Conservation (phyloP, 2,329 filamentous ascomycete genomes). For the Colletotrichum higginsianum region DNA sequence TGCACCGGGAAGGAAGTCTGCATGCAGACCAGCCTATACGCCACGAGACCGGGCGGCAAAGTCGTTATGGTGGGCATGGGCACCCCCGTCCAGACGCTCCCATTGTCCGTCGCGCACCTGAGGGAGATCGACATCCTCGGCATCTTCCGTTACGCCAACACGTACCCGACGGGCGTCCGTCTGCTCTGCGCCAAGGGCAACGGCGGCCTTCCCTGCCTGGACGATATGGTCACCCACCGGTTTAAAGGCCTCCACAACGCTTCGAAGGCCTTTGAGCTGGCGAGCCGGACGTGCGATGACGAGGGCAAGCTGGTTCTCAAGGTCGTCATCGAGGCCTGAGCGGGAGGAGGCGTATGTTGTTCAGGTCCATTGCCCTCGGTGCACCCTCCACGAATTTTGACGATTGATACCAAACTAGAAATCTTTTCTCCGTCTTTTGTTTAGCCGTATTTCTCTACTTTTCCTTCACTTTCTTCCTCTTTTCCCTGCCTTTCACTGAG, state of each 20-base stretch:
- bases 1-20: constrained; percentile 83
- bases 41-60: constrained; percentile 78
- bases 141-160: constrained; percentile 82
- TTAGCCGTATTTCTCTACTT: no score
- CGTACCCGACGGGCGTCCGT: constrained; percentile 79
- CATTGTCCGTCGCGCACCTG: constrained; percentile 79
- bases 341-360: not conserved
- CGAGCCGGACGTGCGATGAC: constrained; percentile 77
- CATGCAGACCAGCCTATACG: constrained; percentile 82
- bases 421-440: not conserved
- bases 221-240: constrained; percentile 81
- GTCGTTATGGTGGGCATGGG: constrained; percentile 87
- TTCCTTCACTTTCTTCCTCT: not conserved
- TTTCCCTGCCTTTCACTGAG: not conserved
- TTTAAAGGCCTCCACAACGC: constrained; percentile 76
- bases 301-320: constrained; percentile 80
- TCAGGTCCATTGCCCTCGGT: not conserved
- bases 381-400: not conserved
- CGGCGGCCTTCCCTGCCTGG: constrained; percentile 71
- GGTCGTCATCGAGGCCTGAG: constrained; percentile 74
- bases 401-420: constrained; percentile 28
- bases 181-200: constrained; percentile 65
- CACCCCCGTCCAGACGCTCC: constrained; percentile 81
- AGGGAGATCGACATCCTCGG: constrained; percentile 85
- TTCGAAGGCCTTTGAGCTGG: constrained; percentile 78